Percentiles rank a stretch among this genome's conserved stretches.
These are phyloP conservation scores for Debaryomyces robertsiae DNA, from an alignment of 1,139 yeast species.

Conservation along the genomic window DNA sequence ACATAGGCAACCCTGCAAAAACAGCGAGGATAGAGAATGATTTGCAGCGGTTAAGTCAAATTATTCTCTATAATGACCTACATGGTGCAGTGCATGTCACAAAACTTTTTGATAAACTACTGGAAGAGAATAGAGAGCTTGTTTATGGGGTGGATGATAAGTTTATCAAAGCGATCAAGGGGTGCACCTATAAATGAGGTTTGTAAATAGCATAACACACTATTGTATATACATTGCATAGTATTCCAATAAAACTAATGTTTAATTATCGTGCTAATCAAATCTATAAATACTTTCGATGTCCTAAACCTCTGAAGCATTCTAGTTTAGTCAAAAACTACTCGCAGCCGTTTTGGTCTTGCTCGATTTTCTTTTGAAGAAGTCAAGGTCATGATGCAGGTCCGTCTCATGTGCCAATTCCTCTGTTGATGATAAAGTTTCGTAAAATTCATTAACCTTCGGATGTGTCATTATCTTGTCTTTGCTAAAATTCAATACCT, in stretches of 20 bases:
- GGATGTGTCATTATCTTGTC: slow-evolving; percentile 61
- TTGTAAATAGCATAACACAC: slow-evolving; percentile 6
- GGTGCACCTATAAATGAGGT: neutral
- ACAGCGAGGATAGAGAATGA: slow-evolving; percentile 11
- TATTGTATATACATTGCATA: slow-evolving; percentile 5
- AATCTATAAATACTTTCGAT: no score
- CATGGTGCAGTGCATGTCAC: slow-evolving; percentile 1
- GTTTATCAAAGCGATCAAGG: neutral
- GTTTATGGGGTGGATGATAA: neutral
- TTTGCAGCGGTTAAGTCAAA: slow-evolving; percentile 18
- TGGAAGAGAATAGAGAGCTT: slow-evolving; percentile 1
- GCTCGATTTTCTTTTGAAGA: no score
- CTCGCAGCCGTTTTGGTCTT: no score
- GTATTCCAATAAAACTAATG: neutral
- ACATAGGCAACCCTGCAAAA: neutral
- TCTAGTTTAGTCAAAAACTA: no score
- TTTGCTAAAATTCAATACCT: slow-evolving; percentile 68
- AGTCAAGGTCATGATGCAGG: no score
- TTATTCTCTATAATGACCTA: slow-evolving; percentile 19
- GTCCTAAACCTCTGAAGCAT: no score
- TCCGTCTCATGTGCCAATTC: slow-evolving; percentile 11
- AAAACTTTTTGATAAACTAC: slow-evolving; percentile 4
- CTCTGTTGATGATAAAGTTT: slow-evolving; percentile 30
- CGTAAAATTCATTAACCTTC: slow-evolving; percentile 64
- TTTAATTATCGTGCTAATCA: no score